A percentile compares a stretch with the other conserved stretches of the same genome.
Evolutionary conservation across 345 rosid species (phyloP).

Genomic region (Populus pruinosa): DNA sequence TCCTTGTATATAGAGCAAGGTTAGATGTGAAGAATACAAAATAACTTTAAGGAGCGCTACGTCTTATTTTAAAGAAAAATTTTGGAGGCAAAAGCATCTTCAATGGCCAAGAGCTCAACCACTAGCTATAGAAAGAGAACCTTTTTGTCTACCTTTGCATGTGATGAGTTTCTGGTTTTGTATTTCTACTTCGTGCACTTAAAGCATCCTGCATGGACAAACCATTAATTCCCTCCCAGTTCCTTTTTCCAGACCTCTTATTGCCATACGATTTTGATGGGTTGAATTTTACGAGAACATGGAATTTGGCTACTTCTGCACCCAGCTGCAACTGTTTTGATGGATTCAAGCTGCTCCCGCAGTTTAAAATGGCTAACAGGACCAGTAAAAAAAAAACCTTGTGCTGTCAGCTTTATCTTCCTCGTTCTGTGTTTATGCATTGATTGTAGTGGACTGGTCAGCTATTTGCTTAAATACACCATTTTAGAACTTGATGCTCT

Average conservation of each 20-base stretch:
- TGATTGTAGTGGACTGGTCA: no score
- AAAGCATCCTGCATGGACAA: slow-evolving; percentile 19
- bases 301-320: background rate
- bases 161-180: slow-evolving; percentile 28
- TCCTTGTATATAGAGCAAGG: slow-evolving; percentile 49
- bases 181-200: slow-evolving; percentile 15
- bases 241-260: background rate
- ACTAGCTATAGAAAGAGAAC: background rate
- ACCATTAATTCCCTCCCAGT: background rate
- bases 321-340: background rate
- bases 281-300: no score
- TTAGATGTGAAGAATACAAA: slow-evolving; percentile 29
- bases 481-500: no score
- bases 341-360: background rate
- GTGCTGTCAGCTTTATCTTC: no score
- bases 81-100: slow-evolving; percentile 30
- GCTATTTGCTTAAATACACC: no score
- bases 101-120: slow-evolving; percentile 16
- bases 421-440: no score
- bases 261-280: background rate
- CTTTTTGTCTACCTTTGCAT: slow-evolving; percentile 17
- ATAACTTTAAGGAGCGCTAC: slow-evolving; percentile 8
- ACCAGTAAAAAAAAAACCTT: no score
- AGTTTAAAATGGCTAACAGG: no score
- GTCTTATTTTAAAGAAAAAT: background rate